These are phyloP conservation scores for Sporobolus alterniflorus DNA, from an alignment of 202 grass and related monocot species.

Conservation along the genomic window DNA sequence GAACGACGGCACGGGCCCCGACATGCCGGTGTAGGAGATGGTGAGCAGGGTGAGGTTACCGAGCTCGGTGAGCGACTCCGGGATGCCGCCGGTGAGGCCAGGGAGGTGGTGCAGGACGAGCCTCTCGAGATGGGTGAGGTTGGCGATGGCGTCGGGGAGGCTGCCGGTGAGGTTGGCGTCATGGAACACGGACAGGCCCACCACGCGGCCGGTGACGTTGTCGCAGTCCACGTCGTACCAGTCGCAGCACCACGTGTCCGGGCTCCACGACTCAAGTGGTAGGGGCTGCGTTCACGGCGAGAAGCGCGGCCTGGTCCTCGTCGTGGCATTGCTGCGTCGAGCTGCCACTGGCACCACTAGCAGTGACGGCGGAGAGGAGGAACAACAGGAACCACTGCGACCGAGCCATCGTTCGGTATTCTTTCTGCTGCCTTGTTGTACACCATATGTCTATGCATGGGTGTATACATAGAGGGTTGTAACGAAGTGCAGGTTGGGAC, in stretches of 20 bases:
- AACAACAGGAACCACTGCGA: neutral
- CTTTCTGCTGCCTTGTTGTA: neutral
- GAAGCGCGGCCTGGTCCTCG: constrained; percentile 35
- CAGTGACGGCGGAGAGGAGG: neutral
- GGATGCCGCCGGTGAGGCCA: constrained; percentile 42
- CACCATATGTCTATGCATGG: neutral
- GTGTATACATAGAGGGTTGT: constrained; percentile 7
- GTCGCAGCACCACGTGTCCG: constrained; percentile 50
- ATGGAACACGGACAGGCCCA: constrained; percentile 36
- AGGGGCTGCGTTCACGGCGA: constrained; percentile 47
- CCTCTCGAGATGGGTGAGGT: constrained; percentile 32
- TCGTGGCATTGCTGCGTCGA: constrained; percentile 37
- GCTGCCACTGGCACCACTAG: neutral
- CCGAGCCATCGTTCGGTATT: too few relatives aligned
- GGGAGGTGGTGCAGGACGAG: constrained; percentile 38
- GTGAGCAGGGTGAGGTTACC: constrained; percentile 27
- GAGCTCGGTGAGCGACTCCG: constrained; percentile 35
- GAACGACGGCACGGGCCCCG: constrained; percentile 51
- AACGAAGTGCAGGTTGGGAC: neutral
- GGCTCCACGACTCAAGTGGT: constrained; percentile 59
- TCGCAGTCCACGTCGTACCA: constrained; percentile 72
- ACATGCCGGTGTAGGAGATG: constrained; percentile 49
- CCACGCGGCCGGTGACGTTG: constrained; percentile 47
- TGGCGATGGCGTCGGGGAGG: constrained; percentile 43
- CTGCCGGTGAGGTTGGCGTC: constrained; percentile 39